Base-by-base conservation (phyloP, 2,329 filamentous ascomycete genomes). In the Exophiala sp. region DNA sequence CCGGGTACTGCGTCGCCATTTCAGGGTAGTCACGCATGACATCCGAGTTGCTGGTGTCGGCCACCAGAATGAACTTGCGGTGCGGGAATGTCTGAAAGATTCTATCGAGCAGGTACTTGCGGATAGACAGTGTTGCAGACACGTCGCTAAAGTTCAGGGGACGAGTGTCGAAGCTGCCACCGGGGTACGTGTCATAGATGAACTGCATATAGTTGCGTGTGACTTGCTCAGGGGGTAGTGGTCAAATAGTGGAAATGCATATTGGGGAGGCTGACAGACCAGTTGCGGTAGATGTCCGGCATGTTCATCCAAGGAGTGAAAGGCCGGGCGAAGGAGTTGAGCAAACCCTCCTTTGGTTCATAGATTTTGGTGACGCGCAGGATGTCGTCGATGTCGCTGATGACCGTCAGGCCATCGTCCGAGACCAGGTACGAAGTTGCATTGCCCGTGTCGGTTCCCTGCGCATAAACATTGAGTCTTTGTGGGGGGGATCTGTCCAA, bases 181-280 rank as follows among this genome's bases (percentile, higher is more conserved):
- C 77, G 0, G 86, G 86, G 64, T 90, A 90, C 5, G 78, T 87
- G 62, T 80, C 78, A 73, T 85, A 89, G 65, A 90, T 88, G 67
- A 85, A 84, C 47, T 69, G 60, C 84, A 88, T 88, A 69, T 90
- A 90, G 58, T 82, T 84, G 35, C 85, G 74, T 0, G 86, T 88
- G 3, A 81, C 76, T 65, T 90, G 86, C 67, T 89, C 86, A 0
- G 86, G 86, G n/a, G 0, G 85, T 88, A 0, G 86, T 90, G 0
- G 86, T 90, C 16, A 90, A 73, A 68, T 90, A 90, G 68, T 89
- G 85, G 71, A 89, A 90, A 65, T 89, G 86, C 55, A 82, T 73
- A 61, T 86, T 76, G 0, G 79, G 76, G 11, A 87, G 72, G 18
- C 74, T 78, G n/a, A 69, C 68, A 1, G 78, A 81, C 85, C 85